These are phyloP conservation scores for Penicillium concentricum DNA, from an alignment of 2,329 filamentous ascomycete species.

Conservation along the genomic window DNA sequence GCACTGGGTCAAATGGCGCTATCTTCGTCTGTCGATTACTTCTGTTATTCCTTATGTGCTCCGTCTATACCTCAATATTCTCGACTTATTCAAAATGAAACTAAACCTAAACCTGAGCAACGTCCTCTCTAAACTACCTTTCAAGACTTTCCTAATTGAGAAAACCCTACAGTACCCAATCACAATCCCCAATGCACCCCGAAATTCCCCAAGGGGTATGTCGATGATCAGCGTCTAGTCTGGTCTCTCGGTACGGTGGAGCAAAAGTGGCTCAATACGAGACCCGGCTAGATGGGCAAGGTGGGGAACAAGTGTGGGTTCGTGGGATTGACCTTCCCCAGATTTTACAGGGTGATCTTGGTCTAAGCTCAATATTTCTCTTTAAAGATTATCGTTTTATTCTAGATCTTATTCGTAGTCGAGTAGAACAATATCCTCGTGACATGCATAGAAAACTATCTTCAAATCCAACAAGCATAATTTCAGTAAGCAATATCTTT, in stretches of 20 bases:
- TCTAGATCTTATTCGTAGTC: background rate
- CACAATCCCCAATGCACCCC: background rate
- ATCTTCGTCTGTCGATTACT: background rate
- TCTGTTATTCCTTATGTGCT: background rate
- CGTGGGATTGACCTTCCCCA: background rate
- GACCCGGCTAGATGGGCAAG: background rate
- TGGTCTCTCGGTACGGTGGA: background rate
- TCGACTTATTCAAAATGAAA: background rate
- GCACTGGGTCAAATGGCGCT: background rate
- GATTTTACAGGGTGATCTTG: background rate
- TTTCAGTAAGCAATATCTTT: background rate
- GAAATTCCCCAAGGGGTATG: background rate
- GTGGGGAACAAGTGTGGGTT: background rate
- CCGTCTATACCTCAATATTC: background rate
- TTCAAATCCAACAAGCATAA: background rate
- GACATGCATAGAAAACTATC: background rate
- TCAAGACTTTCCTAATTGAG: background rate
- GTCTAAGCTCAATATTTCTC: background rate
- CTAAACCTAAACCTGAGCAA: background rate
- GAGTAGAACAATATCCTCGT: too few species aligned
- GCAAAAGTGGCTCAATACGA: background rate
- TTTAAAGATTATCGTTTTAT: background rate
- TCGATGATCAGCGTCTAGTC: background rate
- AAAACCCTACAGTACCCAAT: background rate
- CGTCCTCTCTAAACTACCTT: background rate